Base-by-base conservation (phyloP, 1,139 yeast genomes). In the Magnusiomyces fungicola region DNA sequence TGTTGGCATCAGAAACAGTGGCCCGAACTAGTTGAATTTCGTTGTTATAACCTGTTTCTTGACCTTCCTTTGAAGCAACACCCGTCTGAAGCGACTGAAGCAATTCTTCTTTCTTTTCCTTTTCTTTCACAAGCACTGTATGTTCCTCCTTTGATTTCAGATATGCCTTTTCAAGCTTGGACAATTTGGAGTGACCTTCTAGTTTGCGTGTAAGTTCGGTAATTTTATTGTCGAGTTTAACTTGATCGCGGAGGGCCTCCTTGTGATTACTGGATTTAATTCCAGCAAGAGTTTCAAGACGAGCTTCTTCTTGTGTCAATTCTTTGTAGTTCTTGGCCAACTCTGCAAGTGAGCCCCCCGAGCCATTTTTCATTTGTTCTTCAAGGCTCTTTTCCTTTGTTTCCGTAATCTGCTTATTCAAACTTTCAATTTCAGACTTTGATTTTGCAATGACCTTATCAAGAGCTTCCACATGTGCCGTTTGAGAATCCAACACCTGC, bases 1-100 rank as follows among this genome's bases (percentile, higher is more conserved):
- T 79, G 40, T 75, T 74, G 1, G 81, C 71, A 16, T 75, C 75
- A 48, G 81, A 76, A 3, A 83, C 66, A 43, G 71, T 72, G 33
- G 75, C 75, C 56, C 85, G 83, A 2, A 79, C 82, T 46, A 79
- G 81, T 50, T 80, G 79, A 32, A 89, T 69, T 59, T 89, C 96
- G 2, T 82, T 76, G 50, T 78, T 73, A 63, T 88, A 92, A 14
- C 97, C 97, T 33, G 89, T 83, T 54, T 85, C 86, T 1, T 83
- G 74, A 0, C 81, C 75, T 46, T 96, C 97, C 51, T 80, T 82
- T 0, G 95, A 78, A 0, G 97, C 85, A 14, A 92, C 81, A 58
- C 98, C 98, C 0, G 97, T 90, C 0, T 92, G 81, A 39, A 94
- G 72, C 0, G 95, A 81, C 3, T 95, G 82, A 16, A 88, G 69